These are phyloP conservation scores for Austroboletus novae-zelandiae DNA, from an alignment of 1,284 basidiomycete genomes.

Conservation along the genomic window DNA sequence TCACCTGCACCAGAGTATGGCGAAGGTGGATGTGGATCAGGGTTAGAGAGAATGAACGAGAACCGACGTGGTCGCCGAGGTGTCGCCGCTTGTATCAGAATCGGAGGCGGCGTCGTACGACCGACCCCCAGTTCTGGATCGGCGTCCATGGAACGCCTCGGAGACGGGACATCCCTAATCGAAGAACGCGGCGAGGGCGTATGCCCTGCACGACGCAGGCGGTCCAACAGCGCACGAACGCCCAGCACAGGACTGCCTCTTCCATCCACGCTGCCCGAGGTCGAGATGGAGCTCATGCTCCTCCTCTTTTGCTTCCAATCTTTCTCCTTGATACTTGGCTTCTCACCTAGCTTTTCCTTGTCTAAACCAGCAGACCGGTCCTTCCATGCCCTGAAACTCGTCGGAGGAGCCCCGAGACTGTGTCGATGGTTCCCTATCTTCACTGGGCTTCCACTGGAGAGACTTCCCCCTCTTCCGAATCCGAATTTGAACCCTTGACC, in stretches of 20 bases:
- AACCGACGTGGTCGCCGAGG: conserved; percentile 19
- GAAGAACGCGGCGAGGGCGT: conserved; percentile 31
- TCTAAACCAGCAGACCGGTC: conserved; percentile 18
- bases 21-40: conserved; percentile 24
- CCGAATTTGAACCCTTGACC: conserved; percentile 21
- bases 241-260: conserved; percentile 21
- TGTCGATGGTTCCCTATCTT: conserved; percentile 7
- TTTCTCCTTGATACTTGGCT: conserved; percentile 15
- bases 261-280: conserved; percentile 19
- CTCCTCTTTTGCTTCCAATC: conserved; percentile 9
- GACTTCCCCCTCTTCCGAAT: conserved; percentile 14
- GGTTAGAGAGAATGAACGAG: conserved; percentile 34
- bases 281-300: conserved; percentile 18
- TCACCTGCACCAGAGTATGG: conserved; percentile 11
- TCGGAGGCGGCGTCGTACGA: conserved; percentile 16
- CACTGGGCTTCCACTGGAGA: conserved; percentile 18
- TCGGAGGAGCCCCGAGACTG: conserved; percentile 25
- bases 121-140: conserved; percentile 17
- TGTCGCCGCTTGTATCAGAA: conserved; percentile 14
- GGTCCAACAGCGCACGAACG: conserved; percentile 29
- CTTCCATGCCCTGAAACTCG: conserved; percentile 28
- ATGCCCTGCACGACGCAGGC: conserved; percentile 24
- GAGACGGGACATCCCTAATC: conserved; percentile 20
- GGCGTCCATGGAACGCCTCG: conserved; percentile 5
- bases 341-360: conserved; percentile 19